Evolutionary conservation across 352 stramenopile species (phyloP).

Genomic region (Globisporangium iwayamae): DNA sequence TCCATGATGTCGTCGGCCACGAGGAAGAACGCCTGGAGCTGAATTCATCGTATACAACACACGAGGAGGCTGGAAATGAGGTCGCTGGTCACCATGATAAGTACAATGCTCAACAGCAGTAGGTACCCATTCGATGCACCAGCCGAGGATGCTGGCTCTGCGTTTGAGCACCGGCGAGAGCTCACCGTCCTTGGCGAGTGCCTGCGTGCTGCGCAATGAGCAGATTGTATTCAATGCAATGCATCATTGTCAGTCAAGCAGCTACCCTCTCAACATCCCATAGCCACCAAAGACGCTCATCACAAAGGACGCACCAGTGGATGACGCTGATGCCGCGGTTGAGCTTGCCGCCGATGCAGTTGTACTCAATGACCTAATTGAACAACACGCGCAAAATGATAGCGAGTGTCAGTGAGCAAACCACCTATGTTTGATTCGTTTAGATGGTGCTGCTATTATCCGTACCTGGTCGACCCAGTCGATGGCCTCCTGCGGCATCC

Average conservation of each 20-base stretch:
- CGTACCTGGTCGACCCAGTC: constrained; percentile 66
- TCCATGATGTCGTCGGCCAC: constrained; percentile 99
- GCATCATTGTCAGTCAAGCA: too few relatives aligned
- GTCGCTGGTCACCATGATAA: too few relatives aligned
- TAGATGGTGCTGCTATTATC: not conserved
- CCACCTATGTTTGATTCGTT: too few relatives aligned
- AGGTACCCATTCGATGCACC: constrained; percentile 96
- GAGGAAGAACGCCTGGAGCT: constrained; percentile 98
- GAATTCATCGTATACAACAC: not conserved
- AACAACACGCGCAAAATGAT: not conserved
- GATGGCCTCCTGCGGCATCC: constrained; percentile 74
- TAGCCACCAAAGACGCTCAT: not conserved
- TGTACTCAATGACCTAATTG: constrained; percentile 91
- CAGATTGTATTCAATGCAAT: too few relatives aligned
- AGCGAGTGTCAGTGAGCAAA: not conserved
- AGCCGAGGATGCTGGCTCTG: constrained; percentile 94
- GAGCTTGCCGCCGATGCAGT: constrained; percentile 97
- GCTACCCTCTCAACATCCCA: not conserved
- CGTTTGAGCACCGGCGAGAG: constrained; percentile 66
- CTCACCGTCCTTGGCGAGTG: constrained; percentile 37
- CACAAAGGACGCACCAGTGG: constrained; percentile 47
- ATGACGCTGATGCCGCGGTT: constrained; percentile 97
- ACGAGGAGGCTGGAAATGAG: too few relatives aligned
- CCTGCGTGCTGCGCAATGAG: constrained; percentile 42
- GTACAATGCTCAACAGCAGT: not conserved